Percentiles rank a stretch among this genome's conserved stretches.
phyloP scores from a whole-genome alignment of 139 green algal species.

The Coelastrella sp. region DNA sequence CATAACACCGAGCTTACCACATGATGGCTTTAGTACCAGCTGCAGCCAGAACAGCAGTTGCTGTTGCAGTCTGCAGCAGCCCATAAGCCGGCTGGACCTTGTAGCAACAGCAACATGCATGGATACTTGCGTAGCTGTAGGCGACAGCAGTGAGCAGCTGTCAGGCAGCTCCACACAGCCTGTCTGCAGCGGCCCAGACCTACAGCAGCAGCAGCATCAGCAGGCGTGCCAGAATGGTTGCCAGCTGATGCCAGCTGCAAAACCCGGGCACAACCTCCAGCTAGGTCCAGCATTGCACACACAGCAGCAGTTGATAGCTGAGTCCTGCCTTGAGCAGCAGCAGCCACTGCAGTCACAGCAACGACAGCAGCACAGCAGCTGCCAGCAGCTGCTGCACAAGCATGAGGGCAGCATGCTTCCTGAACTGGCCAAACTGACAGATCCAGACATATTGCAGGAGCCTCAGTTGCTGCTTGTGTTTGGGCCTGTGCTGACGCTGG shows the following conservation, averaged over 20 bases:
- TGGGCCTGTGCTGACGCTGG: constrained; percentile 46
- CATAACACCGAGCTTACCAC: too few relatives aligned
- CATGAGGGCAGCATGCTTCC: constrained; percentile 15
- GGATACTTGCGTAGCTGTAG: not conserved
- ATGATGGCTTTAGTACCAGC: not conserved
- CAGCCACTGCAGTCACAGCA: not conserved
- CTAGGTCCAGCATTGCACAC: not conserved
- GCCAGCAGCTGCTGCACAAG: constrained; percentile 20
- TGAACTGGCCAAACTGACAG: not conserved
- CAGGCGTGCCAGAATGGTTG: not conserved
- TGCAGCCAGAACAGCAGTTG: not conserved
- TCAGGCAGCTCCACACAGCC: not conserved
- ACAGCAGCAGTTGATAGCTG: not conserved
- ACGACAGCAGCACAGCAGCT: not conserved
- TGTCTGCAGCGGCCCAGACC: not conserved
- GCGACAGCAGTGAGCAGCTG: not conserved
- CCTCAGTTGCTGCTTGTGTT: constrained; percentile 53
- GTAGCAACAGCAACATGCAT: not conserved
- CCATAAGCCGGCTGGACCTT: not conserved
- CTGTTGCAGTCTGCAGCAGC: not conserved
- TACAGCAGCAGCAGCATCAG: constrained; percentile 3
- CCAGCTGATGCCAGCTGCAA: too few relatives aligned
- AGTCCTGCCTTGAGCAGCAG: not conserved
- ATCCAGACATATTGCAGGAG: constrained; percentile 2
- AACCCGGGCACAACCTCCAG: too few relatives aligned